Evolutionary conservation across 805 yeast genomes (phyloP), one percentile per base, ranked within the genome.

Genomic region (Zygosaccharomyces pseudorouxii): DNA sequence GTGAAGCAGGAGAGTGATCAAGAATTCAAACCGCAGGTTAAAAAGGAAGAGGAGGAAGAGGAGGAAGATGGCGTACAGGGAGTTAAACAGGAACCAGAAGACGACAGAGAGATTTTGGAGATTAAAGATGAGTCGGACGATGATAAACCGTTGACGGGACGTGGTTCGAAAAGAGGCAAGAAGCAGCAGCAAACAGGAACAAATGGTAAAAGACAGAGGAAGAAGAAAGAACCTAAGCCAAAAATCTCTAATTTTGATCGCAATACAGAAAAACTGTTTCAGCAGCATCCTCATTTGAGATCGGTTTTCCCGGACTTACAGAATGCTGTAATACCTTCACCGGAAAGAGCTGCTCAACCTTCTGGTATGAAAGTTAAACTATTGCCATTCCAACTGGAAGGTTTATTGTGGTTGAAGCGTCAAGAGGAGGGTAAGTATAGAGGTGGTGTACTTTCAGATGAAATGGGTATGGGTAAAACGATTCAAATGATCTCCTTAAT

Each of bases 401-500:
- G 99, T 16, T 72, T 93, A 42, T 79, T 85, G 59, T 93, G 99
- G 99, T 75, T 93, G 51, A 57, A 79, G 11, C 75, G 80, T 42
- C 98, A 92, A 68, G 81, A 81, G 19, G 36, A 52, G 39, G 75
- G 86, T 20, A 76, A 74, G 38, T 92, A 85, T 66, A 74, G 78
- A 12, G 99, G 99, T 22, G 99, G 98, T 12, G 84, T 93, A 8
- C 71, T 93, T 41, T 98, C 99, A 4, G 99, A 93, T 71, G 99
- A 93, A 68, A 93, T 93, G 99, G 99, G 99, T 31, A 92, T 93
- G 98, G 99, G 99, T 54, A 93, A 93, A 60, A 93, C 99, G 0
- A 90, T 93, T 43, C 99, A 93, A 69, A 92, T 96, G 33, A 92
- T 93, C 52, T 93, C 95, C 0, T 69, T 93, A 39, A 79, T 93